Conservation (phyloP, 2,329 filamentous ascomycete genomes). For the Diaporthe ilicicola region DNA sequence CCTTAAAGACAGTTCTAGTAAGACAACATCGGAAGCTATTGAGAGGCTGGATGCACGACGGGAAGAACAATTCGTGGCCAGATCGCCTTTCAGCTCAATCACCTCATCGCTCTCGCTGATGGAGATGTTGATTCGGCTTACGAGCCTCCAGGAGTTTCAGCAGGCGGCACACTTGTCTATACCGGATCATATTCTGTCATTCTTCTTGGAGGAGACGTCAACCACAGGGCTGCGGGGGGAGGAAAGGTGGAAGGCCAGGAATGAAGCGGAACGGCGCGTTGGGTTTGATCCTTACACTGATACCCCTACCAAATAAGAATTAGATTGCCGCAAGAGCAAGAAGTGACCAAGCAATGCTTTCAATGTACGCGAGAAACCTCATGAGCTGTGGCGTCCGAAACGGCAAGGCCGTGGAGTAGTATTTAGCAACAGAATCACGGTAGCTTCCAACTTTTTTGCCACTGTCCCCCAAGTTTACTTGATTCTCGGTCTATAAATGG, state of each 20-base stretch:
- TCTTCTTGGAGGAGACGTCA: slow-evolving; percentile 77
- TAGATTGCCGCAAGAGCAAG: slow-evolving; percentile 10
- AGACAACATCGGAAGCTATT: slow-evolving; percentile 1
- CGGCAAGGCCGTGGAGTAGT: neutral
- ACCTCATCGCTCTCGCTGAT: slow-evolving; percentile 75
- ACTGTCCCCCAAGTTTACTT: neutral
- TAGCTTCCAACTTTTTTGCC: neutral
- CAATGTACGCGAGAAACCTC: neutral
- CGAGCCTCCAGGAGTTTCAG: slow-evolving; percentile 90
- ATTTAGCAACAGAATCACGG: neutral
- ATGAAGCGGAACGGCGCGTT: slow-evolving; percentile 57
- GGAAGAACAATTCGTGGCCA: slow-evolving; percentile 46
- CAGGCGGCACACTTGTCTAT: slow-evolving; percentile 90
- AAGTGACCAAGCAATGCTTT: neutral
- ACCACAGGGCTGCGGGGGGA: slow-evolving; percentile 59
- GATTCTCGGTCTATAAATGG: too few species aligned
- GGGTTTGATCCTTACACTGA: slow-evolving; percentile 67
- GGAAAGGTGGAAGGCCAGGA: slow-evolving; percentile 52
- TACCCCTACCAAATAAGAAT: slow-evolving; percentile 41
- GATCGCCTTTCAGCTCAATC: slow-evolving; percentile 61
- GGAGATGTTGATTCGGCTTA: slow-evolving; percentile 86
- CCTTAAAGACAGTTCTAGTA: slow-evolving; percentile 15
- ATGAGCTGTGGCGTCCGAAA: neutral
- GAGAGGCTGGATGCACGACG: slow-evolving; percentile 24
- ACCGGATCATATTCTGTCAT: slow-evolving; percentile 86